Conservation (phyloP, 2,329 filamentous ascomycete species). For the Aspergillaceae sp. region DNA sequence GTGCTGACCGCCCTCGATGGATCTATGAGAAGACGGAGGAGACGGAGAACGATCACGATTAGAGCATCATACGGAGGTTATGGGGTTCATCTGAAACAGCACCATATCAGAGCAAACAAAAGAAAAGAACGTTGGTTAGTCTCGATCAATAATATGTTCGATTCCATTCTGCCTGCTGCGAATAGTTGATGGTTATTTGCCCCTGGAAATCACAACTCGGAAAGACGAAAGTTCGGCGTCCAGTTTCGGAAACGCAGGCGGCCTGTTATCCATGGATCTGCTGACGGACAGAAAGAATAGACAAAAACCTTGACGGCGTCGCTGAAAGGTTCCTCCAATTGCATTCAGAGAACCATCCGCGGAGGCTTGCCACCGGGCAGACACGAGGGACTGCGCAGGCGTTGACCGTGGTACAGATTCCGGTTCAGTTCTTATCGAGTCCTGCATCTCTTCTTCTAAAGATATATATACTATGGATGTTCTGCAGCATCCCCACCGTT, state of each 20-base stretch:
- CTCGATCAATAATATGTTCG: no score
- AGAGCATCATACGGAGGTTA: no score
- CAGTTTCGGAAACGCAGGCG: neutral
- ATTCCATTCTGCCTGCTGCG: no score
- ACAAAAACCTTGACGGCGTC: neutral
- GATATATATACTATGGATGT: neutral
- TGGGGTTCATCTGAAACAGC: no score
- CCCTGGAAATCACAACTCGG: neutral
- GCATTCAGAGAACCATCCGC: neutral
- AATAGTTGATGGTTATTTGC: neutral
- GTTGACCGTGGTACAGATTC: neutral
- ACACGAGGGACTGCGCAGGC: neutral
- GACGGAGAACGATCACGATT: no score
- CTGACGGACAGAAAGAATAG: neutral
- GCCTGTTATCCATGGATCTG: neutral
- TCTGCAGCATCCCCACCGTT: neutral
- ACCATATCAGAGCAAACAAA: no score
- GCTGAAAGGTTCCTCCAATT: neutral
- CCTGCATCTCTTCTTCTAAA: neutral
- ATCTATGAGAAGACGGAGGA: neutral
- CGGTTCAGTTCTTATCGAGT: neutral
- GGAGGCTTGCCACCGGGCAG: neutral
- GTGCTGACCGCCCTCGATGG: neutral
- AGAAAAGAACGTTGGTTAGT: no score
- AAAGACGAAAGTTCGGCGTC: neutral